Evolutionary conservation across 164 flowering plant species (phyloP), one percentile per base, ranked within the genome.

Genomic region (Cinnamomum micranthum): DNA sequence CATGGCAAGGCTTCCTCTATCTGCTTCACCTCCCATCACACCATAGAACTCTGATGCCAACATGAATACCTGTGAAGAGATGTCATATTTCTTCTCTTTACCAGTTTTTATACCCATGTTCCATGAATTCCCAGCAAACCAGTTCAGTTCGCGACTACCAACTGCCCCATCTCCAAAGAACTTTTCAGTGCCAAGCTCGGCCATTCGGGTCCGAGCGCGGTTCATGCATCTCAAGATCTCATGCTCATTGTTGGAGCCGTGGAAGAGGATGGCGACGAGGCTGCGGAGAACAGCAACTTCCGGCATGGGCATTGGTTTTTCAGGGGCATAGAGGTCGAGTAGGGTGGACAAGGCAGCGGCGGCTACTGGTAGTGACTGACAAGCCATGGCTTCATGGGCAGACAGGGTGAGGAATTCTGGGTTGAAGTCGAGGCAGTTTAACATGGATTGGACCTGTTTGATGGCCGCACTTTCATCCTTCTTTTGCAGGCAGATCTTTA

Each of bases 311-410:
- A 92, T 88, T 64, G 85, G 69, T 76, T 88, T 89, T 67, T 91
- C 91, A 6, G 83, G 66, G 50, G 90, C 67, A 79, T 83, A 90
- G 74, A 87, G 88, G 74, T 85, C 84, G 59, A 95, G 85, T 28
- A 92, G 87, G 75, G 52, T 84, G 63, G 92, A 86, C 19, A 95
- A 80, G 78, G 97, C 76, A 23, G 94, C 87, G 76, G 88, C 84
- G 50, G 99, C 95, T 68, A 95, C 95, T 20, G 95, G 80, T 75
- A 88, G 83, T n/a, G 91, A 90, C 65, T 72, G 84, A 70, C 89
- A 93, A 68, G 99, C 92, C 75, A 92, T 76, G 76, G 98, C 97
- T 86, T 95, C 99, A 78, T 93, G 98, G 62, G 97, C 97, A 55
- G 99, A 71, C 9, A 95, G 97, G 68, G 86, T 83, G 75, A 93